These are phyloP conservation scores for Rhizophagus prolifer DNA, from an alignment of 192 early-diverging fungal species.

Conservation along the genomic window DNA sequence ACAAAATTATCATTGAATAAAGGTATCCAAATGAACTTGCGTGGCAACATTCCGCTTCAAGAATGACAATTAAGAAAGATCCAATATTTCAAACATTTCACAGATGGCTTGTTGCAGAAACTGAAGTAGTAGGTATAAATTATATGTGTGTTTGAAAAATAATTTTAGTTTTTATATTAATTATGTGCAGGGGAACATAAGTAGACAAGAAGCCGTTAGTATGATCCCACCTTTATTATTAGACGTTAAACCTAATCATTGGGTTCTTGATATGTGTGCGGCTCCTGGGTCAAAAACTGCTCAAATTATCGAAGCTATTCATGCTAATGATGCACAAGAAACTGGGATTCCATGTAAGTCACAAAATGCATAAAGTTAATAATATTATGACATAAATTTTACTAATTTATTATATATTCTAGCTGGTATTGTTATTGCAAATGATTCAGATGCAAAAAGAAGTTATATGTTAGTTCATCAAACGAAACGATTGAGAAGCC, in stretches of 20 bases:
- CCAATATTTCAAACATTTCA: conserved; percentile 82
- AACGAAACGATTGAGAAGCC: conserved; percentile 89
- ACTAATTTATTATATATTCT: background rate
- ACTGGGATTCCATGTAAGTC: conserved; percentile 54
- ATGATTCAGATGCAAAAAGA: conserved; percentile 91
- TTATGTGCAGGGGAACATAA: conserved; percentile 78
- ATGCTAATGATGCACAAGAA: conserved; percentile 52
- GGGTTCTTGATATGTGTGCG: conserved; percentile 93
- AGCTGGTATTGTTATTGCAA: conserved; percentile 91
- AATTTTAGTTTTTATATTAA: background rate
- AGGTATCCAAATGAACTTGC: conserved; percentile 88
- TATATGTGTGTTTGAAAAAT: background rate
- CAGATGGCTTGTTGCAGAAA: conserved; percentile 93
- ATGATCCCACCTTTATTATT: conserved; percentile 97
- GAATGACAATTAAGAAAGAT: conserved; percentile 74
- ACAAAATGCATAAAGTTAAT: background rate
- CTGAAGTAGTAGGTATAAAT: conserved; percentile 67
- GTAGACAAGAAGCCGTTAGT: conserved; percentile 93
- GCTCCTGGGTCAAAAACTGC: conserved; percentile 98
- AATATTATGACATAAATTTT: background rate
- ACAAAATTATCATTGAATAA: too few relatives aligned
- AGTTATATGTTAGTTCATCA: conserved; percentile 95
- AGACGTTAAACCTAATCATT: conserved; percentile 85
- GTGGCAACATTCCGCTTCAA: conserved; percentile 83
- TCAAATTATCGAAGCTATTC: conserved; percentile 82